Evolutionary conservation across 139 green algal genomes (phyloP).

Genomic region (Chlorella sp.): DNA sequence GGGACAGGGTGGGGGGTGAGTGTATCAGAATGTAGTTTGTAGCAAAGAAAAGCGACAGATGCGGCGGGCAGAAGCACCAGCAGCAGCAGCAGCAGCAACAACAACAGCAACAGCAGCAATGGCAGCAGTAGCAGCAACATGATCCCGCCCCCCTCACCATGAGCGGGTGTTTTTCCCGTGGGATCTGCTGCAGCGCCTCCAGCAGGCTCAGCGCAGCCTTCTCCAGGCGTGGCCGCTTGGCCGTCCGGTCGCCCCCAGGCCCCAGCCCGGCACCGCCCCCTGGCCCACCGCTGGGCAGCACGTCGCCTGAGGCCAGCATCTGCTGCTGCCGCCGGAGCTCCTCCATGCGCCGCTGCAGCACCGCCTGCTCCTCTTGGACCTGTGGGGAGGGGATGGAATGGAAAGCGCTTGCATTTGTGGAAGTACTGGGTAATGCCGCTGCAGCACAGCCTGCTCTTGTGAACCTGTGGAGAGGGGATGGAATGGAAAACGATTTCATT

Average conservation of each 20-base stretch:
- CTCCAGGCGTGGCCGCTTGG: constrained; percentile 8
- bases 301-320: not conserved
- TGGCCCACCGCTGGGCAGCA: not conserved
- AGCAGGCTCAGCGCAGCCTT: not conserved
- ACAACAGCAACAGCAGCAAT: not conserved
- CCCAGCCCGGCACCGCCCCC: not conserved
- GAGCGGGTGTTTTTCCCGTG: not conserved
- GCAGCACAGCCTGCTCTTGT: too few species aligned
- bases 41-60: too few species aligned
- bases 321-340: constrained; percentile 6
- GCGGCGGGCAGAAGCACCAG: too few species aligned
- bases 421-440: too few species aligned
- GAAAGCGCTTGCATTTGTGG: too few species aligned
- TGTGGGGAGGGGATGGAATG: not conserved
- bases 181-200: not conserved
- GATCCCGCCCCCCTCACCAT: not conserved
- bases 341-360: not conserved
- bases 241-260: not conserved
- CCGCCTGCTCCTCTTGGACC: constrained; percentile 1
- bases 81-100: not conserved
- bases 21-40: too few species aligned
- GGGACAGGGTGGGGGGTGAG: too few species aligned
- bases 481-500: too few species aligned
- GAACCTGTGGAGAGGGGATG: too few species aligned
- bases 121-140: not conserved